Conservation (phyloP, 108 stramenopile species). For the Cafeteria roenbergensis region DNA sequence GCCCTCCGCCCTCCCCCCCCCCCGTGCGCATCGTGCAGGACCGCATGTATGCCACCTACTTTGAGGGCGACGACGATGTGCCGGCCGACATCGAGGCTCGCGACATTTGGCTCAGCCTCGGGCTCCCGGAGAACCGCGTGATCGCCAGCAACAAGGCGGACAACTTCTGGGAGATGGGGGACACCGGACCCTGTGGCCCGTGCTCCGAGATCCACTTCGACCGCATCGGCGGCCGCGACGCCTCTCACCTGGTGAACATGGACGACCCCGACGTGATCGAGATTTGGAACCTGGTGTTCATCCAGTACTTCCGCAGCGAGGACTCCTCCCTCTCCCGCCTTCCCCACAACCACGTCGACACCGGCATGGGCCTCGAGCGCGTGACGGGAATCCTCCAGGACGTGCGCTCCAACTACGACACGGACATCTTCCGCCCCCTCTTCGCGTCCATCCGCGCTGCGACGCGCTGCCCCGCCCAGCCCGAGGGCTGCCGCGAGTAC, state of each 20-base stretch:
- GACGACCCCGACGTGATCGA: slow-evolving; percentile 86
- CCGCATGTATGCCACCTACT: slow-evolving; percentile 92
- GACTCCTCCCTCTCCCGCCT: slow-evolving; percentile 65
- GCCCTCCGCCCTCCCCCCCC: too few species aligned
- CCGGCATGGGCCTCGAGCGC: slow-evolving; percentile 98
- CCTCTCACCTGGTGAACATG: slow-evolving; percentile 77
- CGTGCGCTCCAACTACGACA: slow-evolving; percentile 89
- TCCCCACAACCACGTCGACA: slow-evolving; percentile 92
- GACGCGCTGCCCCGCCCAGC: slow-evolving; percentile 60
- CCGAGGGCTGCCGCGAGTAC: too few species aligned
- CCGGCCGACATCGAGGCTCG: slow-evolving; percentile 74
- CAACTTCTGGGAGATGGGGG: slow-evolving; percentile 99
- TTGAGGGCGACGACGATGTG: slow-evolving; percentile 78
- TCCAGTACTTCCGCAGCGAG: slow-evolving; percentile 93
- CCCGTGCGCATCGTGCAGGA: too few species aligned
- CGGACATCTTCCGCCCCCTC: slow-evolving; percentile 87
- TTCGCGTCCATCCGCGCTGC: slow-evolving; percentile 66
- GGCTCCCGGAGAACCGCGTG: slow-evolving; percentile 69
- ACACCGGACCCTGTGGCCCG: slow-evolving; percentile 95
- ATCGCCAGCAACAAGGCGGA: slow-evolving; percentile 82
- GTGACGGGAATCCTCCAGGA: slow-evolving; percentile 83
- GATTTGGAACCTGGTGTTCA: slow-evolving; percentile 98
- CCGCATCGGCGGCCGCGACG: slow-evolving; percentile 90
- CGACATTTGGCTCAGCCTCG: slow-evolving; percentile 72
- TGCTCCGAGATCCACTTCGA: slow-evolving; percentile 98